A percentile compares a stretch with the other conserved stretches of the same genome.
Evolutionary conservation across 805 yeast species (phyloP).

Genomic region (Metschnikowia vanudenii): DNA sequence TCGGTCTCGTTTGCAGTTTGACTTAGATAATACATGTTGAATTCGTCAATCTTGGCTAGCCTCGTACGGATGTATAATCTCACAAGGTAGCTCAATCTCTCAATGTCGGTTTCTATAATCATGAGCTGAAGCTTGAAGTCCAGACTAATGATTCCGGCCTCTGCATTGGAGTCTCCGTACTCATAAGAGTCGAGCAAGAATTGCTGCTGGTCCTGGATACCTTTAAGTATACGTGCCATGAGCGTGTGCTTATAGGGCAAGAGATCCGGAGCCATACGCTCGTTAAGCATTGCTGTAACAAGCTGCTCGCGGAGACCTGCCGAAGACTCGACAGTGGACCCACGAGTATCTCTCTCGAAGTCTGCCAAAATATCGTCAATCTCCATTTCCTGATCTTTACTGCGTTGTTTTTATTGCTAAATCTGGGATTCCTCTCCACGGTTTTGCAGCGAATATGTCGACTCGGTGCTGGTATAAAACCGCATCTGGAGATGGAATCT

Average conservation of each 20-base stretch:
- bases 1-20: conserved; percentile 24
- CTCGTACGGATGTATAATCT: conserved; percentile 80
- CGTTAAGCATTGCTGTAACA: conserved; percentile 73
- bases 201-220: conserved; percentile 70
- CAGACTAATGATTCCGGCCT: conserved; percentile 24
- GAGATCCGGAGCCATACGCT: conserved; percentile 85
- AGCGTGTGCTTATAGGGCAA: conserved; percentile 66
- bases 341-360: conserved; percentile 44
- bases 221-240: conserved; percentile 53
- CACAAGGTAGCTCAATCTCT: conserved; percentile 78
- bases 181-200: conserved; percentile 75
- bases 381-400: conserved; percentile 39
- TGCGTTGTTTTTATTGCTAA: not conserved
- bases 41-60: conserved; percentile 69
- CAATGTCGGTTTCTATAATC: conserved; percentile 88
- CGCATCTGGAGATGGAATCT: too few species aligned
- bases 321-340: conserved; percentile 3
- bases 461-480: too few species aligned
- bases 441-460: too few species aligned
- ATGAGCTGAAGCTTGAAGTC: conserved; percentile 77
- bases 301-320: conserved; percentile 42
- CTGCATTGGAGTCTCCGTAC: conserved; percentile 54
- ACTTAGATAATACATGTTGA: conserved; percentile 56
- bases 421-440: too few species aligned
- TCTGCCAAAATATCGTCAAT: conserved; percentile 71